Evolutionary conservation across 495 filamentous ascomycete genomes (phyloP), one percentile per base, ranked within the genome.

Genomic region (Penicillium fimorum): DNA sequence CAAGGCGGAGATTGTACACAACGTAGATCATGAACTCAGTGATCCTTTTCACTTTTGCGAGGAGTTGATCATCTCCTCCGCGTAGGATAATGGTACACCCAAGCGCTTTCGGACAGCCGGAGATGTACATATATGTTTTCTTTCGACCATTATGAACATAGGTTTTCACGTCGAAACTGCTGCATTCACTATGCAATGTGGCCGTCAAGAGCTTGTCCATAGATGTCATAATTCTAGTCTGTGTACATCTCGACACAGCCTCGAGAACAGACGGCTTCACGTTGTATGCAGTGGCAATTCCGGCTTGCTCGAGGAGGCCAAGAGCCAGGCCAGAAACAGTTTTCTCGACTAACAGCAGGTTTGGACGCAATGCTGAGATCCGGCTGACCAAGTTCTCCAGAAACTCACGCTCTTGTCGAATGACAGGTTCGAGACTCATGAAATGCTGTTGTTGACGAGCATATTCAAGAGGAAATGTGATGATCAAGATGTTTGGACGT

Each of bases 1-100:
- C 95, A 8, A 99, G 82, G 67, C 94, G 96, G 20, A 97, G 79
- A 61, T 96, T 99, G 71, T 99, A 97, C 15, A 97, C 91, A 24
- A 99, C 95, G 65, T 97, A 99, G 53, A 93, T 85, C 92, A 99
- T 96, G 64, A 99, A 96, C 68, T 99, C 95, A 3, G 94, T 95
- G 63, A 99, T 95, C 43, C 83, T 84, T 67, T 99, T 99, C 69
- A 99, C 85, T 56, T 83, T 88, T 3, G 81, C 75, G 6, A 99
- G 80, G 0, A 82, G 76, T 40, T 82, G 69, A 30, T 84, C 86
- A 44, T 87, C 79, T 20, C 85, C 91, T 3, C 95, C 95, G 40
- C 95, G 88, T 22, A 99, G 78, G 15, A 95, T 90, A 63, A 99
- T 96, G 2, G 95, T 99, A 67, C 95, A 99, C 2, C 95, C 95